phyloP scores from a whole-genome alignment of 2,329 filamentous ascomycete genomes.

The Fusarium protoensiforme region DNA sequence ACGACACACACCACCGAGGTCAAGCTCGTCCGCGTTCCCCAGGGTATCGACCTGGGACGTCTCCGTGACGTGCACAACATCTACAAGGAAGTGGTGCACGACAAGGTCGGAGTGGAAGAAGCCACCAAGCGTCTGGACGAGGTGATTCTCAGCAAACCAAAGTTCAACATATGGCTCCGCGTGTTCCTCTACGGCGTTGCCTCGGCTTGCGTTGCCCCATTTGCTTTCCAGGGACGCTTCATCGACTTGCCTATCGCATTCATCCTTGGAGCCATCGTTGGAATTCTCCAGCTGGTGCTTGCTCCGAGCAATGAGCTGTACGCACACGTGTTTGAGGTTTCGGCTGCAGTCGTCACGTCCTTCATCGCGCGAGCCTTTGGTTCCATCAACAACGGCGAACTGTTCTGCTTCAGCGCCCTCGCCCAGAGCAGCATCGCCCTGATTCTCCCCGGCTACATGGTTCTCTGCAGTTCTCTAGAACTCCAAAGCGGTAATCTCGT shows the following conservation, averaged over 20 bases:
- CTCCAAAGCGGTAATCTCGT: constrained; percentile 77
- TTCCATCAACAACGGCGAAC: constrained; percentile 66
- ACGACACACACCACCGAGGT: constrained; percentile 82
- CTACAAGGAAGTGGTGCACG: constrained; percentile 86
- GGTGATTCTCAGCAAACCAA: constrained; percentile 58
- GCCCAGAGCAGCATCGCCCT: constrained; percentile 80
- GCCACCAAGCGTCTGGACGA: constrained; percentile 71
- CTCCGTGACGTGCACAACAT: constrained; percentile 80
- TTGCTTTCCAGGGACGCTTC: constrained; percentile 80
- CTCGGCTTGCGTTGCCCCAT: constrained; percentile 80
- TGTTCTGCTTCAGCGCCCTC: constrained; percentile 79
- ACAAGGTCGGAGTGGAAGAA: constrained; percentile 77
- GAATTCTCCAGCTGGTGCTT: constrained; percentile 78
- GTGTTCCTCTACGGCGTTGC: constrained; percentile 81
- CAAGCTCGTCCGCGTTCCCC: constrained; percentile 74
- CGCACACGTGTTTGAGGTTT: constrained; percentile 63
- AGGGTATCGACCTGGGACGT: constrained; percentile 79
- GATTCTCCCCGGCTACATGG: constrained; percentile 73
- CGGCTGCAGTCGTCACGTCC: constrained; percentile 71
- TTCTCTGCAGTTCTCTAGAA: constrained; percentile 65
- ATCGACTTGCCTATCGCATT: constrained; percentile 85
- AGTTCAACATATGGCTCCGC: constrained; percentile 62
- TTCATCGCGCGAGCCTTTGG: constrained; percentile 77
- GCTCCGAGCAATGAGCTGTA: constrained; percentile 80
- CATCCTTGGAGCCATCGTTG: constrained; percentile 78